phyloP scores from a whole-genome alignment of 1,139 yeast genomes.

The Chernovozyma aurita region DNA sequence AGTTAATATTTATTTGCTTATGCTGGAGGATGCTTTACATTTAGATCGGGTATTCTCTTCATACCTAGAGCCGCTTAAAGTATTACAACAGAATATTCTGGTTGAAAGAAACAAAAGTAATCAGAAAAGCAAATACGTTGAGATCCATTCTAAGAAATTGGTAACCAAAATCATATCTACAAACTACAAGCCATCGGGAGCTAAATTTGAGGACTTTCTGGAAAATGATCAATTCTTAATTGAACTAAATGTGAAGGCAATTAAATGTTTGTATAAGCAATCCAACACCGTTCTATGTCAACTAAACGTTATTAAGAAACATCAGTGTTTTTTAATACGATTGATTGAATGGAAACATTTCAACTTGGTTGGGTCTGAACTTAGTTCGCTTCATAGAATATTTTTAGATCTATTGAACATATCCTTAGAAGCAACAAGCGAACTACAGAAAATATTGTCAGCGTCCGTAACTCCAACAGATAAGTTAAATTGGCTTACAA shows the following conservation, averaged over 20 bases:
- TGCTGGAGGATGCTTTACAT: conserved; percentile 1
- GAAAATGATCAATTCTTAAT: conserved; percentile 5
- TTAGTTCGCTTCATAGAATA: conserved; percentile 8
- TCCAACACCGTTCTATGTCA: conserved; percentile 7
- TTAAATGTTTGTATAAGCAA: conserved; percentile 16
- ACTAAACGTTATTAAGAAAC: conserved; percentile 18
- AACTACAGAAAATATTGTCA: conserved; percentile 1
- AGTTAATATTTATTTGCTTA: too few species aligned
- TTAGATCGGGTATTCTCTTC: conserved; percentile 6
- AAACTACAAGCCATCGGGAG: conserved; percentile 9
- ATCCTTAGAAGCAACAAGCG: not conserved
- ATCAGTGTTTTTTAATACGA: conserved; percentile 27
- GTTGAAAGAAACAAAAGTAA: conserved; percentile 6
- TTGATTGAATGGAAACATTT: conserved; percentile 21
- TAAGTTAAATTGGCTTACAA: not conserved
- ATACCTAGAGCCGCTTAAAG: conserved; percentile 6
- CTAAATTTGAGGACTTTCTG: not conserved
- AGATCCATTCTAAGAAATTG: conserved; percentile 7
- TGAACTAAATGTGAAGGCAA: conserved; percentile 13
- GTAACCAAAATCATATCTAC: conserved; percentile 4
- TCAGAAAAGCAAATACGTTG: conserved; percentile 9
- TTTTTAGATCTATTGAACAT: conserved; percentile 5
- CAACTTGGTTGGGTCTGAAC: conserved; percentile 4
- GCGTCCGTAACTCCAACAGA: not conserved
- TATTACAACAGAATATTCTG: conserved; percentile 7